Conservation (phyloP, 306 rosid genomes). For the Glycine soja region DNA sequence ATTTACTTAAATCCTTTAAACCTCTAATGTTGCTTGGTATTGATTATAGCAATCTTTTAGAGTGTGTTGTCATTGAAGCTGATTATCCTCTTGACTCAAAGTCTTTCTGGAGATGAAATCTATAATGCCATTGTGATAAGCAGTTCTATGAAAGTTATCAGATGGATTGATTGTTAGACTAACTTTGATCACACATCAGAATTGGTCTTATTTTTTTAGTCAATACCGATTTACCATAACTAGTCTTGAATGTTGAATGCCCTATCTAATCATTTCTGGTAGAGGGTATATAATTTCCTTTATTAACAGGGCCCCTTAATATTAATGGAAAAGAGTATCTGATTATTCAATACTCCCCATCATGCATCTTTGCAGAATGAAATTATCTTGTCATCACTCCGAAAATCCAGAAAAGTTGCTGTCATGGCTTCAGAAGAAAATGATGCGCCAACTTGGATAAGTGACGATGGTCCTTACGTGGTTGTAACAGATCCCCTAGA, state of each 20-base stretch:
- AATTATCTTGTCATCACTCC: conserved; percentile 81
- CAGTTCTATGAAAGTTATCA: conserved; percentile 23
- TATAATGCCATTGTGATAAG: background rate
- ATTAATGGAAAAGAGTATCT: conserved; percentile 13
- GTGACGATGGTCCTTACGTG: conserved; percentile 80
- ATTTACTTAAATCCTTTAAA: no score
- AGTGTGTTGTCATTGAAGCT: conserved; percentile 14
- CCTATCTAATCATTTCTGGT: conserved; percentile 26
- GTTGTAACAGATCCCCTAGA: conserved; percentile 97
- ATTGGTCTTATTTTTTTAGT: conserved; percentile 4
- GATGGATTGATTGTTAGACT: conserved; percentile 16
- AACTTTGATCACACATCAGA: conserved; percentile 9
- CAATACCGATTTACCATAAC: background rate
- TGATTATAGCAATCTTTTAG: background rate
- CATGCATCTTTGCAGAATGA: conserved; percentile 72
- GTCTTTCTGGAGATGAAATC: conserved; percentile 25
- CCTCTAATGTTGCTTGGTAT: no score
- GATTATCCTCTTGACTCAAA: conserved; percentile 25
- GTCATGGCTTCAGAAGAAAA: conserved; percentile 97
- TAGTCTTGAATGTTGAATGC: background rate
- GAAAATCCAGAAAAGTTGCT: conserved; percentile 88
- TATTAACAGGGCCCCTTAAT: conserved; percentile 2
- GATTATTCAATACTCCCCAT: conserved; percentile 36
- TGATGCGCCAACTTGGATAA: conserved; percentile 84
- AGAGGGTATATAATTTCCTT: conserved; percentile 23